Evolutionary conservation across 148 eudicot genomes (phyloP).

Genomic region (Vaccinium myrtillus): DNA sequence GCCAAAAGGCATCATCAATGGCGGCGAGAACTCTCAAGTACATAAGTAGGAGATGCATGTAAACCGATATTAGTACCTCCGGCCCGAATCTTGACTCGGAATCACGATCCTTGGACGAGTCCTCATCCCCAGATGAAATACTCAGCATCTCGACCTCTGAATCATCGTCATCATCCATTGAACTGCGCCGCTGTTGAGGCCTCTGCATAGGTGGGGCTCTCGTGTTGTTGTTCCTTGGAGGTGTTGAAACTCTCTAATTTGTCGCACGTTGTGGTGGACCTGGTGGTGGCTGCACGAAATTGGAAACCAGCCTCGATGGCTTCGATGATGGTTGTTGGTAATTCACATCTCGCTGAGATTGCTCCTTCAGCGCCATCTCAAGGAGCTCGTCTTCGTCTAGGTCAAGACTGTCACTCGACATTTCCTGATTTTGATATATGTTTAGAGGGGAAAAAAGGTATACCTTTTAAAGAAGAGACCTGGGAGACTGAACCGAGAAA

Average conservation of each 20-base stretch:
- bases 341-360: constrained; percentile 62
- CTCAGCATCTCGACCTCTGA: constrained; percentile 93
- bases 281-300: constrained; percentile 74
- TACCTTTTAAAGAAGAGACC: background rate
- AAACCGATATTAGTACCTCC: constrained; percentile 24
- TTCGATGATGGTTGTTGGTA: constrained; percentile 28
- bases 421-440: constrained; percentile 19
- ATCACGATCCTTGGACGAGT: constrained; percentile 41
- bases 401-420: constrained; percentile 69
- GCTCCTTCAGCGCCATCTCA: constrained; percentile 88
- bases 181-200: constrained; percentile 23
- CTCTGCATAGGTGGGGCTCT: constrained; percentile 10
- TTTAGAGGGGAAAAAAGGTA: background rate
- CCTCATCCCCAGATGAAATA: constrained; percentile 92
- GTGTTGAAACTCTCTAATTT: constrained; percentile 8
- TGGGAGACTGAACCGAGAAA: background rate
- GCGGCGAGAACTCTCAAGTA: background rate
- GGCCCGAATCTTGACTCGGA: constrained; percentile 29
- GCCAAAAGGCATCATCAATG: too few relatives aligned
- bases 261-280: background rate
- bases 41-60: background rate
- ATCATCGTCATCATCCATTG: constrained; percentile 83
- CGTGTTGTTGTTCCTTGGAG: constrained; percentile 25
- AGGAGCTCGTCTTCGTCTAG: constrained; percentile 93
- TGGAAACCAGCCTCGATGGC: constrained; percentile 56